phyloP scores from a whole-genome alignment of 2,329 filamentous ascomycete genomes.

The Allantophomopsis cytisporea region DNA sequence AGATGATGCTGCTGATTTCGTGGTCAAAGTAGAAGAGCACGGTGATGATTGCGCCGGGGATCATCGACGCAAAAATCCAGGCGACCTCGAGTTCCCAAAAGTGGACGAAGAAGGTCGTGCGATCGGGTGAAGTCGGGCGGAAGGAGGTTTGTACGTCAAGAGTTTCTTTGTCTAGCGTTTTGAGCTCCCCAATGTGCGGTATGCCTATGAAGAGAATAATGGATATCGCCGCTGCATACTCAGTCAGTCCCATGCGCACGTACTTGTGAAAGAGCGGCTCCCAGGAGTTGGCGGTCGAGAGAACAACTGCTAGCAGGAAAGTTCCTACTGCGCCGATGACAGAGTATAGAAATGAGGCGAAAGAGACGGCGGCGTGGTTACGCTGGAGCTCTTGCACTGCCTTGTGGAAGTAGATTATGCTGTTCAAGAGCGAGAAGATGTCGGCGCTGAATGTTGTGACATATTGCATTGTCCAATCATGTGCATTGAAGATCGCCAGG shows the following conservation, averaged over 20 bases:
- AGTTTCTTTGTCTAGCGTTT: slow-evolving; percentile 40
- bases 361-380: slow-evolving; percentile 38
- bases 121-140: slow-evolving; percentile 38
- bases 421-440: slow-evolving; percentile 53
- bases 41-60: slow-evolving; percentile 50
- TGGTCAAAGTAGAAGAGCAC: slow-evolving; percentile 60
- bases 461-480: slow-evolving; percentile 59
- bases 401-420: slow-evolving; percentile 57
- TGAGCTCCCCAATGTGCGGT: slow-evolving; percentile 46
- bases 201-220: slow-evolving; percentile 53
- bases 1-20: slow-evolving; percentile 57
- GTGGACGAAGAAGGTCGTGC: slow-evolving; percentile 41
- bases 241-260: slow-evolving; percentile 43
- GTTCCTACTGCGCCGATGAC: slow-evolving; percentile 51
- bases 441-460: slow-evolving; percentile 54
- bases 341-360: slow-evolving; percentile 51
- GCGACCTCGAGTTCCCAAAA: slow-evolving; percentile 46
- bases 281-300: slow-evolving; percentile 49
- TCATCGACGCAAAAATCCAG: slow-evolving; percentile 48
- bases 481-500: slow-evolving; percentile 51
- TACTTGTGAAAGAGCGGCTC: slow-evolving; percentile 46
- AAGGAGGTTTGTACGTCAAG: slow-evolving; percentile 42
- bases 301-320: slow-evolving; percentile 44
- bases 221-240: slow-evolving; percentile 53
- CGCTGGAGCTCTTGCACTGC: slow-evolving; percentile 49